A percentile compares a stretch with the other conserved stretches of the same genome.
Evolutionary conservation across 2,329 filamentous ascomycete genomes (phyloP).

Genomic region (Periconia digitata): DNA sequence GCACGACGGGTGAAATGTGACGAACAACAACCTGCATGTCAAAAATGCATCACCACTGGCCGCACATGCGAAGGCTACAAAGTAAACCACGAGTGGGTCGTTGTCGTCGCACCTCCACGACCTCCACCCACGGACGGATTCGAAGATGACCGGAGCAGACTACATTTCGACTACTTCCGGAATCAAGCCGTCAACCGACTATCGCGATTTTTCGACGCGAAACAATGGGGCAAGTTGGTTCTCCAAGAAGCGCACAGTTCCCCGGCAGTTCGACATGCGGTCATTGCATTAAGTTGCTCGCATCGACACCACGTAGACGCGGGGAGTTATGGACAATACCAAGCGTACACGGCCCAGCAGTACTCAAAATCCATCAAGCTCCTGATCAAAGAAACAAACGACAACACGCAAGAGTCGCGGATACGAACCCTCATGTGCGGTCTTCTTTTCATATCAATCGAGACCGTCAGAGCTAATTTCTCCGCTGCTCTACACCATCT

Average conservation of each 20-base stretch:
- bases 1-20: constrained; percentile 20
- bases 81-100: constrained; percentile 15
- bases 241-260: constrained; percentile 14
- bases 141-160: constrained; percentile 17
- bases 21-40: constrained; percentile 16
- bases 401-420: constrained; percentile 9
- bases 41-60: constrained; percentile 16
- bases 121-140: constrained; percentile 15
- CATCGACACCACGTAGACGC: constrained; percentile 14
- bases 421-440: constrained; percentile 16
- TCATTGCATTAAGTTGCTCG: constrained; percentile 16
- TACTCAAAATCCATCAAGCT: constrained; percentile 18
- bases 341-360: constrained; percentile 13
- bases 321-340: too few relatives aligned
- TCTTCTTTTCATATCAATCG: constrained; percentile 18
- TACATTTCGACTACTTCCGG: constrained; percentile 21
- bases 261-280: constrained; percentile 15
- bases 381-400: constrained; percentile 15
- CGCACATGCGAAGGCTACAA: constrained; percentile 20
- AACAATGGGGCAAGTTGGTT: constrained; percentile 12
- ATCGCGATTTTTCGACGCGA: constrained; percentile 16
- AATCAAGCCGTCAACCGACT: constrained; percentile 14
- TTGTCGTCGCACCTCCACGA: constrained; percentile 16
- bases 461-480: constrained; percentile 16
- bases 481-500: constrained; percentile 13